A percentile compares a stretch with the other conserved stretches of the same genome.
phyloP scores from a whole-genome alignment of 176 grass and related monocot species.

The Aegilops tauschii region DNA sequence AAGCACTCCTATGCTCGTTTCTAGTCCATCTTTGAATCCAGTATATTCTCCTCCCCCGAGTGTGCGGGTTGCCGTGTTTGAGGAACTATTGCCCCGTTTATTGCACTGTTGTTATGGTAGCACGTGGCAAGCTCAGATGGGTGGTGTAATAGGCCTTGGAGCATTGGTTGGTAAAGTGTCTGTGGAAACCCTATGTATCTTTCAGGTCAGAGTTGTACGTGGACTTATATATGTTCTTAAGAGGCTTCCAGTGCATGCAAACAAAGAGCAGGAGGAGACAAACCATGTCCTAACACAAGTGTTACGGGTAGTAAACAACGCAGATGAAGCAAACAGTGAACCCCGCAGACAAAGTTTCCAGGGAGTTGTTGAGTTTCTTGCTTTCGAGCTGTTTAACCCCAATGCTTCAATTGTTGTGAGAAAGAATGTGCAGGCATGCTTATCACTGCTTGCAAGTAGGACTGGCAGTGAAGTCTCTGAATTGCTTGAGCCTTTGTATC shows the following conservation, averaged over 20 bases:
- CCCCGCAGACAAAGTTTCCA: constrained; percentile 85
- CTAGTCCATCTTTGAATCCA: constrained; percentile 96
- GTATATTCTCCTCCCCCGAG: constrained; percentile 98
- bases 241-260: constrained; percentile 90
- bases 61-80: constrained; percentile 91
- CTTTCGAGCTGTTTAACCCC: constrained; percentile 86
- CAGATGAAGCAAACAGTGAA: constrained; percentile 98
- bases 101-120: constrained; percentile 98
- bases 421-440: constrained; percentile 90
- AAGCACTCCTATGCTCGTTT: constrained; percentile 95
- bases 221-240: constrained; percentile 92
- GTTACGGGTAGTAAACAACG: constrained; percentile 94
- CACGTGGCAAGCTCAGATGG: constrained; percentile 98
- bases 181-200: constrained; percentile 87
- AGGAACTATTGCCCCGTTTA: constrained; percentile 82
- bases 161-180: constrained; percentile 96
- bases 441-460: constrained; percentile 89
- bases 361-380: constrained; percentile 93
- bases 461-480: constrained; percentile 98
- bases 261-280: constrained; percentile 99
- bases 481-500: constrained; percentile 89
- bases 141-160: constrained; percentile 94
- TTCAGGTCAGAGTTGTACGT: constrained; percentile 91
- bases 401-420: constrained; percentile 94
- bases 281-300: constrained; percentile 95